Evolutionary conservation across 176 grass and related monocot species (phyloP), one percentile per base, ranked within the genome.

Genomic region (Triticum timopheevii): DNA sequence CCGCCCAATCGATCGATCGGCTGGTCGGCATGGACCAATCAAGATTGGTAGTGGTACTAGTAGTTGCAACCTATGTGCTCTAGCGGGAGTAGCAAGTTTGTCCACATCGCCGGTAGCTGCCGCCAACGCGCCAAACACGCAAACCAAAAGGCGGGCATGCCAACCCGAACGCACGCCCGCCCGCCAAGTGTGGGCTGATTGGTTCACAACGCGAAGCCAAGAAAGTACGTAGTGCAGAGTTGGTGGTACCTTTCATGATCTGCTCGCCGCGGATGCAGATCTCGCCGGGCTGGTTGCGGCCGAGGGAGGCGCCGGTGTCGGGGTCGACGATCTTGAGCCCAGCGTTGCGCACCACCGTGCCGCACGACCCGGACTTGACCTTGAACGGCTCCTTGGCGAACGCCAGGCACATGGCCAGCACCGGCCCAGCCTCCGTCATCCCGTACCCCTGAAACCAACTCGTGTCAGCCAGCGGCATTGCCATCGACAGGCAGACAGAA

Each of bases 241-340:
- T 19, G 67, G 62, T 19, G 17, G 49, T 69, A 95, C 95, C 95
- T 95, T 82, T 95, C 95, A 98, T 98, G 91, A 98, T 98, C 59
- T 98, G 95, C 61, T 95, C 83, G 5, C 95, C 95, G 62, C 95
- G 89, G 88, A 98, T 95, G 88, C 95, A 95, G 44, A 98, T 95
- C 87, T 98, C 95, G 1, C 95, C 95, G 12, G 93, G 79, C 73
- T 86, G 84, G 89, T 92, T 95, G 13, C 95, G 89, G 15, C 89
- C 89, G 0, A 98, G 85, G 10, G 73, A 82, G 39, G 64, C 90
- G 52, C 95, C 88, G 40, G 95, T 91, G 65, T 95, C 93, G 0
- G 93, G 93, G 73, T 98, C 93, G 7, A 98, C 88, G 72, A 98
- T 90, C 83, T 89, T 98, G 10, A 98, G 75, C 87, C 81, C 91